phyloP scores from a whole-genome alignment of 2,329 filamentous ascomycete genomes.

The Stachybotrys chartarum region DNA sequence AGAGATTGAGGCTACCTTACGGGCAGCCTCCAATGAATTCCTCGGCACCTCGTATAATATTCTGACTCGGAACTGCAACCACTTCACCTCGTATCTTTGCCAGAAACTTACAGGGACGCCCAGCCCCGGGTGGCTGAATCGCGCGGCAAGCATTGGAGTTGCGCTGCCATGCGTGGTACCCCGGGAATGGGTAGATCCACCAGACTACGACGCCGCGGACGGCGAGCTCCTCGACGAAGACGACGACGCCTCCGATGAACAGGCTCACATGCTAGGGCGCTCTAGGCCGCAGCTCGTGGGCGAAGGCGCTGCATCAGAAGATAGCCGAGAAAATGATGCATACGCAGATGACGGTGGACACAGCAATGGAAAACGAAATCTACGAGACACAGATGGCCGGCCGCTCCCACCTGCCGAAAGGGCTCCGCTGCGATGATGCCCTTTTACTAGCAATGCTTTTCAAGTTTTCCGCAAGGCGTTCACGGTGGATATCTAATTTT shows the following conservation, averaged over 20 bases:
- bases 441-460: background rate
- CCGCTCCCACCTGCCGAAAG: conserved; percentile 44
- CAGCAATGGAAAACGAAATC: conserved; percentile 30
- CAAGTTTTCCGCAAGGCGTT: background rate
- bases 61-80: conserved; percentile 80
- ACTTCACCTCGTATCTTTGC: conserved; percentile 75
- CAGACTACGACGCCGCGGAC: conserved; percentile 66
- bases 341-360: conserved; percentile 32
- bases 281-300: conserved; percentile 21
- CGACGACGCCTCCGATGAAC: conserved; percentile 41
- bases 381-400: conserved; percentile 44
- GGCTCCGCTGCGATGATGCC: conserved; percentile 28
- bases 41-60: conserved; percentile 73
- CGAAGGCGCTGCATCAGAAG: conserved; percentile 13
- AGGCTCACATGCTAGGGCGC: conserved; percentile 49
- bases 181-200: conserved; percentile 72
- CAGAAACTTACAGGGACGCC: conserved; percentile 62
- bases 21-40: conserved; percentile 63
- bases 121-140: conserved; percentile 71
- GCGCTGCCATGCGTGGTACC: conserved; percentile 78
- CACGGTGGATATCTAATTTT: background rate
- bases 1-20: conserved; percentile 67
- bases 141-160: conserved; percentile 76
- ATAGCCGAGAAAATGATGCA: conserved; percentile 28
- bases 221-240: conserved; percentile 59